Base-by-base conservation (phyloP, 495 filamentous ascomycete species). In the Neurospora africana region DNA sequence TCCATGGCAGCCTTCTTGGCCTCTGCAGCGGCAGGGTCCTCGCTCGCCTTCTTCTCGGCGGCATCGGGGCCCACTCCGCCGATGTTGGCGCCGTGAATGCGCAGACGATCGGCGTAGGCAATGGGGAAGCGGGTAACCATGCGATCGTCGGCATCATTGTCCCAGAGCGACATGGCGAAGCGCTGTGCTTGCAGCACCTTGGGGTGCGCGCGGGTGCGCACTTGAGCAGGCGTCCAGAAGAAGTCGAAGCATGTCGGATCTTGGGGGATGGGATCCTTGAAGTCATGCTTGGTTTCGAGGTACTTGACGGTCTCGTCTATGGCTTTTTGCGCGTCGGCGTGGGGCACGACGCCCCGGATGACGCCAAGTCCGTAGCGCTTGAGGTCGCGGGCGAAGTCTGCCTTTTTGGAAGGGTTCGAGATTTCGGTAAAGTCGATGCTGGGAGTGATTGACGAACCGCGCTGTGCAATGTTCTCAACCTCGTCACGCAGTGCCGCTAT, bases 211-310 rank as follows among this genome's bases (percentile, higher is more conserved):
- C 94, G 89, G 36, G 94, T 93, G 73, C 89, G 87, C 47, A 92
- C 86, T 81, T 97, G 94, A 3, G 90, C 85, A 9, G 91, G 91
- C 2, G 91, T 91, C 94, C 94, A 97, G 84, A 97, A 97, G 44
- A 97, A 88, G 81, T 97, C 94, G 80, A 92, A 97, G 17, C 96
- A 95, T 33, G 92, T 91, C 0, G 94, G 94, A 77, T 83, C 76
- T 74, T 85, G 75, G 68, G 86, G 79, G 71, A 84, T 78, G 68
- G 80, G 87, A 78, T 88, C 81, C 72, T 86, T 83, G 73, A 86
- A 83, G 73, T 82, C 80, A 75, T 83, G 81, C 76, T 84, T 91
- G 53, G 87, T 85, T 68, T 86, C 83, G 41, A 91, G 84, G 74
- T 93, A 93, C 71, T 87, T 85, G 74, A 87, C 85, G 36, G 86